Evolutionary conservation across 2,329 filamentous ascomycete genomes (phyloP), one percentile per base, ranked within the genome.

Genomic region (Penicillium crustosum): DNA sequence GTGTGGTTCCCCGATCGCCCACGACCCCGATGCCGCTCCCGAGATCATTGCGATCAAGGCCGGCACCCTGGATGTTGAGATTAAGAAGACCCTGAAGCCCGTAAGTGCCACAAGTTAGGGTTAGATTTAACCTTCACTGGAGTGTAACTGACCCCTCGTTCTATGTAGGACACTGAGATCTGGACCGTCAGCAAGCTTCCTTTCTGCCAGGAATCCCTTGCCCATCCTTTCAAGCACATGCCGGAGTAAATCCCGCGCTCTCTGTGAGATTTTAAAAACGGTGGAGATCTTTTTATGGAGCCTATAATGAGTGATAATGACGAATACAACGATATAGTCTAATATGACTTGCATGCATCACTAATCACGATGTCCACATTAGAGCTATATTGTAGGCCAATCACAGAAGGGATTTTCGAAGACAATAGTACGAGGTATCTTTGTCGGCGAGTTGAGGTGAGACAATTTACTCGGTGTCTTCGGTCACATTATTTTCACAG

Each of bases 11-110:
- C 86, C 86, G 60, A 87, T 89, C 66, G 86, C 86, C 59, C 86
- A 89, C 74, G 86, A 89, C 74, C 86, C 86, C 27, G 86, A 89
- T 58, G 83, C 83, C n/a, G 85, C 86, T n/a, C 86, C 86, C 36
- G 81, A 83, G 62, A 88, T 89, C 75, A 88, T 89, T 66, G 86
- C 86, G 60, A 75, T 89, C 70, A 89, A 89, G 83, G 86, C 81
- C 35, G 86, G 86, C 58, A 86, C 85, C 23, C 78, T 89, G 51
- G 83, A 84, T 66, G 74, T 74, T 1, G 85, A 87, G 71, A 81
- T 87, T 68, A 88, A 88, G 84, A 85, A 87, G 82, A 82, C 73
- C 38, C 77, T 89, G 64, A 87, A 89, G 81, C 86, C 86, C 55
- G 71, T 72, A 65, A 25, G 69, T 66, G 13, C 13, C 4, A 17